Percentiles rank a stretch among this genome's conserved stretches.
These are phyloP conservation scores for Blastocystis sp. DNA, from an alignment of 352 stramenopile genomes.

Conservation along the genomic window DNA sequence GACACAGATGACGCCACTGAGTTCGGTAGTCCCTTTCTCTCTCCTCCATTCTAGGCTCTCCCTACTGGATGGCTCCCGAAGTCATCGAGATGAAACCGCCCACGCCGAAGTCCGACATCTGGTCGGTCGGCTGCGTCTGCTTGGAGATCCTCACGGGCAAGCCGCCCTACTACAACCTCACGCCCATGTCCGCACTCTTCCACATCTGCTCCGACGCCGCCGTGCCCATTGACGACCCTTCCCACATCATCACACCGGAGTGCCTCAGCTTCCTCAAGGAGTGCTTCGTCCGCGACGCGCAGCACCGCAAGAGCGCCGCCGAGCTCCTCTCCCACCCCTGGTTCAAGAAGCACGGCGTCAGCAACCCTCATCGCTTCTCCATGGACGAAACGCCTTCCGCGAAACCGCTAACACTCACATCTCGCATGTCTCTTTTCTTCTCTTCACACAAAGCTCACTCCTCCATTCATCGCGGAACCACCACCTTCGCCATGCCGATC, in stretches of 20 bases:
- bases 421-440: background rate
- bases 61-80: constrained; percentile 95
- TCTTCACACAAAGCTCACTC: too few relatives aligned
- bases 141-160: constrained; percentile 95
- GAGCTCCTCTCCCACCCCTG: constrained; percentile 84
- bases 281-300: constrained; percentile 85
- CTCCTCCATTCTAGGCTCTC: constrained; percentile 86
- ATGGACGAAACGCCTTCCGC: background rate
- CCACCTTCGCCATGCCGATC: background rate
- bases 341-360: constrained; percentile 75
- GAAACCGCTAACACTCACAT: background rate
- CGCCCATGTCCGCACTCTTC: constrained; percentile 73
- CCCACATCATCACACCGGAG: constrained; percentile 10
- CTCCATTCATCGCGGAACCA: background rate
- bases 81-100: constrained; percentile 79
- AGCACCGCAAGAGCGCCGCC: constrained; percentile 78
- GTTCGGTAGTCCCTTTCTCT: constrained; percentile 80
- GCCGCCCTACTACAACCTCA: constrained; percentile 88
- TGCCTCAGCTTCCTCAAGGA: constrained; percentile 77
- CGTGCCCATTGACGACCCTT: constrained; percentile 50
- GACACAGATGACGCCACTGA: constrained; percentile 68
- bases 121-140: constrained; percentile 90
- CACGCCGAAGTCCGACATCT: constrained; percentile 87
- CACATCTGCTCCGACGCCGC: constrained; percentile 46
- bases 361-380: background rate